Evolutionary conservation across 2,329 filamentous ascomycete genomes (phyloP), one percentile per base, ranked within the genome.

Genomic region (Lecanoromycetidae sp.): DNA sequence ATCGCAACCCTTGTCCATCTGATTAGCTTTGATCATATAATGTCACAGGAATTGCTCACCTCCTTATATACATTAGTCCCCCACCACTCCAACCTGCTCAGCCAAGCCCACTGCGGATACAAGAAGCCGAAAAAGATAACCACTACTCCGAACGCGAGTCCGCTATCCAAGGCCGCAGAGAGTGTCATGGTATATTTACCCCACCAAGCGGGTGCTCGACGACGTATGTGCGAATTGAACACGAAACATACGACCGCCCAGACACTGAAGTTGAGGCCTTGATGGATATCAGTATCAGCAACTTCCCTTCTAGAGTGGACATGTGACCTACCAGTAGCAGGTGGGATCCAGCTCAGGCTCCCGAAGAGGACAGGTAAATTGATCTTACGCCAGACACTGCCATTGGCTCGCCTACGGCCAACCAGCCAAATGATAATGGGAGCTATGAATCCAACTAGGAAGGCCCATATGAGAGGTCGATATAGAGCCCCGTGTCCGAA

Each of bases 121-220:
- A 91, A 74, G 54, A 93, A 83, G 1, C 79, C 84, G 57, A 94
- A 90, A 61, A 93, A 93, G 22, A 91, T 80, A 3, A 90, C 75
- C 8, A 93, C 79, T 29, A 91, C 80, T 23, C 84, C 84, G 57
- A 88, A 84, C 0, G 87, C 86, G 17, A 93, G 68, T 1, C 86
- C 85, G 1, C 82, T 87, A 60, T 93, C 87, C 46, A 93, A 71
- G 1, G 84, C 87, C 0, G 86, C 86, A 49, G 81, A 86, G 44
- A 93, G 69, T 3, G 85, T 88, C 84, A 93, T 91, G 33, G 84
- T 90, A 62, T 93, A 93, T 64, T 93, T 91, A 39, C 78, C 79
- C 87, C 87, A 93, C 87, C 87, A 94, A 1, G 77, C 79, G 25
- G 71, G 71, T 22, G 77, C 81, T 19, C 81, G 71, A 29, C 76